These are phyloP conservation scores for Sonneratia alba DNA, from an alignment of 345 rosid genomes.

Conservation along the genomic window DNA sequence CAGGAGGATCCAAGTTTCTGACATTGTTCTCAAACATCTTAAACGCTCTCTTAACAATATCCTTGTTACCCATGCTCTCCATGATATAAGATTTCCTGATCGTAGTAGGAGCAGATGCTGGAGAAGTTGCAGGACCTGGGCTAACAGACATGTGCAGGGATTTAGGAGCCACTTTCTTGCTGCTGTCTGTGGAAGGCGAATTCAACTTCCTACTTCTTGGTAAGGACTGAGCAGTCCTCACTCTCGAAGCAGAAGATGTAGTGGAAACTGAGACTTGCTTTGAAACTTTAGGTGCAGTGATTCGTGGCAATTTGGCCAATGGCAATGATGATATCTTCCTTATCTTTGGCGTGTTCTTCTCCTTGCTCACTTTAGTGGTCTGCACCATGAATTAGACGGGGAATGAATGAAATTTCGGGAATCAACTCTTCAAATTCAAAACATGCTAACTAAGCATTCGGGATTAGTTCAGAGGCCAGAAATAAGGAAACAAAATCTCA, in stretches of 20 bases:
- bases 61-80: constrained; percentile 97
- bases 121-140: constrained; percentile 38
- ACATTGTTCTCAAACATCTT: constrained; percentile 66
- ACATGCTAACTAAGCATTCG: neutral
- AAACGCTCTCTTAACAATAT: constrained; percentile 83
- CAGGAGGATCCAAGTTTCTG: constrained; percentile 30
- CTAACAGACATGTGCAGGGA: constrained; percentile 65
- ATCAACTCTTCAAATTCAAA: neutral
- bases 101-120: constrained; percentile 26
- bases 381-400: constrained; percentile 11
- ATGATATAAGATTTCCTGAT: constrained; percentile 58
- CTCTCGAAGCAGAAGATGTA: constrained; percentile 32
- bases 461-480: constrained; percentile 1
- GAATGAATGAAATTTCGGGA: neutral
- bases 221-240: constrained; percentile 20
- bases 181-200: constrained; percentile 14
- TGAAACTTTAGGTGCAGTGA: constrained; percentile 37
- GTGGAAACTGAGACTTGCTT: constrained; percentile 31
- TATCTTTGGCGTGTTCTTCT: constrained; percentile 14
- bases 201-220: constrained; percentile 25
- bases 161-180: constrained; percentile 58
- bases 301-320: constrained; percentile 21
- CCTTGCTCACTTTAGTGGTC: constrained; percentile 28
- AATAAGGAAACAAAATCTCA: constrained; percentile 4
- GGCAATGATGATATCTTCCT: constrained; percentile 29